phyloP scores from a whole-genome alignment of 2,329 filamentous ascomycete genomes.

The Macroventuria anomochaeta region DNA sequence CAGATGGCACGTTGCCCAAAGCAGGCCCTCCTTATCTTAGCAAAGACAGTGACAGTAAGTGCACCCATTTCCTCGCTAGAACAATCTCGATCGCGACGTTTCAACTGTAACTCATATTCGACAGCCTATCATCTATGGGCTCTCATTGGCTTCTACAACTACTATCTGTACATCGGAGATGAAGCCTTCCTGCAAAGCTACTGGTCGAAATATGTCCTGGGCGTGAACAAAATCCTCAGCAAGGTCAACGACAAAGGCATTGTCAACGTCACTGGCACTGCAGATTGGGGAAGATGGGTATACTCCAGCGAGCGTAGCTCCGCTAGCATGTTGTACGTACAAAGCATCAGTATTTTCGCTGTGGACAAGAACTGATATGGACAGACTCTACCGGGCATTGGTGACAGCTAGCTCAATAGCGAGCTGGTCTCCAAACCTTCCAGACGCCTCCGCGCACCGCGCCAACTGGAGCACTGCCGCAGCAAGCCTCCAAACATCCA shows the following conservation, averaged over 20 bases:
- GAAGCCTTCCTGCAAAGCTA: conserved; percentile 54
- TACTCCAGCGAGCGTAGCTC: conserved; percentile 20
- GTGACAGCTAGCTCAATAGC: background rate
- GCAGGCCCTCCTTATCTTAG: conserved; percentile 49
- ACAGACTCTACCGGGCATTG: conserved; percentile 4
- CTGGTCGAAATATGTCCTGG: conserved; percentile 58
- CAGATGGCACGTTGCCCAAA: conserved; percentile 49
- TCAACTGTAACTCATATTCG: background rate
- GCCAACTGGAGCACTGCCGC: background rate
- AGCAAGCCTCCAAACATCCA: conserved; percentile 18
- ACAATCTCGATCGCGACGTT: too few species aligned
- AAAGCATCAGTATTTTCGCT: conserved; percentile 12
- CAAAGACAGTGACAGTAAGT: conserved; percentile 38
- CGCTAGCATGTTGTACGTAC: conserved; percentile 11
- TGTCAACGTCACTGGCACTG: conserved; percentile 56
- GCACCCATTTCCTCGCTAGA: background rate
- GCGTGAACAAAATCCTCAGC: conserved; percentile 55
- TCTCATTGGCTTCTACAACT: conserved; percentile 65
- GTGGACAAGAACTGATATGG: background rate
- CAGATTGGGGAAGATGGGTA: conserved; percentile 59
- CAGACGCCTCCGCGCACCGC: background rate
- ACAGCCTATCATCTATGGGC: conserved; percentile 56
- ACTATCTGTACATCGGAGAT: conserved; percentile 63
- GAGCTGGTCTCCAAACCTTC: background rate
- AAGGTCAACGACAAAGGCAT: conserved; percentile 52